A percentile compares a stretch with the other conserved stretches of the same genome.
Evolutionary conservation across 768 basidiomycete genomes (phyloP).

Genomic region (Leccinum subtestaceum): DNA sequence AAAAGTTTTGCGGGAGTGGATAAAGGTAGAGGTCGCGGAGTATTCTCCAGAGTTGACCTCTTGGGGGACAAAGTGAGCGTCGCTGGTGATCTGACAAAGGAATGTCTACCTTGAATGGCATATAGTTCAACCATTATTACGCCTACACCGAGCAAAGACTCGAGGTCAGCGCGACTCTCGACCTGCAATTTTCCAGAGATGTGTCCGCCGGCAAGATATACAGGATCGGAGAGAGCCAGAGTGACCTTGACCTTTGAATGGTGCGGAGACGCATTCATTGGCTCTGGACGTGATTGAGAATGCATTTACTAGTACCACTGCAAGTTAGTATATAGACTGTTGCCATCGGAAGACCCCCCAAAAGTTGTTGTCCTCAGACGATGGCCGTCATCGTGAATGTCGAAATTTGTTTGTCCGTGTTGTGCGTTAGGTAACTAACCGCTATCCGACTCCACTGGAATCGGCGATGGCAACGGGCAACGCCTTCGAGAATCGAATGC

Average conservation of each 20-base stretch:
- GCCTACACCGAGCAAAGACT: conserved; percentile 64
- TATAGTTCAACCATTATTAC: conserved; percentile 76
- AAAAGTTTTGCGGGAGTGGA: conserved; percentile 68
- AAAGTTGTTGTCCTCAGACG: conserved; percentile 9
- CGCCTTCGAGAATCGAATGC: too few relatives aligned
- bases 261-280: conserved; percentile 80
- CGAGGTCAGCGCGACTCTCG: conserved; percentile 69
- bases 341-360: conserved; percentile 12
- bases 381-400: conserved; percentile 19
- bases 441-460: too few relatives aligned
- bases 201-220: conserved; percentile 63
- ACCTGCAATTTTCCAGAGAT: conserved; percentile 77
- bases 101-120: conserved; percentile 58
- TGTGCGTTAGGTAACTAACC: not conserved
- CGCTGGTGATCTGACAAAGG: not conserved
- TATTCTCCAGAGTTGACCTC: conserved; percentile 77
- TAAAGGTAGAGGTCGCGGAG: conserved; percentile 75
- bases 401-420: not conserved
- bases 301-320: conserved; percentile 21
- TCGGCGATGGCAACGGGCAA: too few relatives aligned
- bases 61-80: conserved; percentile 30
- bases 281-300: conserved; percentile 43
- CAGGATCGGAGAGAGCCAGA: conserved; percentile 53
- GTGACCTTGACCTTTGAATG: conserved; percentile 78
- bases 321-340: not conserved